Evolutionary conservation across 2,329 filamentous ascomycete species (phyloP), one percentile per base, ranked within the genome.

Genomic region (Sclerotinia trifoliorum): DNA sequence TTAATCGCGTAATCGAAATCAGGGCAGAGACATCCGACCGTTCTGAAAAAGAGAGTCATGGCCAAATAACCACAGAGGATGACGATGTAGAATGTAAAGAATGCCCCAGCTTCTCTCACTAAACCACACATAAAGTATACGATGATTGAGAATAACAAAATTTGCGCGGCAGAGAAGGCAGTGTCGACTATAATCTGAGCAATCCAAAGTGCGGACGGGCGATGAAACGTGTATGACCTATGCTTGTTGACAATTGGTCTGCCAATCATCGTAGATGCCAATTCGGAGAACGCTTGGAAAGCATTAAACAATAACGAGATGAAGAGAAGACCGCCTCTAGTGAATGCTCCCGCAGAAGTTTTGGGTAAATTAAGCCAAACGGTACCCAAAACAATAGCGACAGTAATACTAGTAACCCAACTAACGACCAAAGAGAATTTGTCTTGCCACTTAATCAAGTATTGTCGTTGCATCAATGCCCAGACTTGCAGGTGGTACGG

Each of bases 1-100:
- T 94, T 94, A 78, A 94, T 91, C 3, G 93, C 93, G 55, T 90
- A 91, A 76, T 96, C 91, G 68, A 96, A 96, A 74, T 93, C 90
- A 0, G 91, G 90, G 69, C 90, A 93, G 17, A 91, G 69, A 69
- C 88, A 92, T 8, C 89, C 91, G 2, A 94, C 83, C 2, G 90
- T 91, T 69, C 91, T 82, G 81, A 94, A 93, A 77, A 93, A 90
- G 2, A 93, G 80, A 0, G 90, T 92, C 88, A 93, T 93, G 13
- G 85, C 85, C 42, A 91, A 83, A 73, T 90, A 91, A 4, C 85
- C 87, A 2, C 84, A 84, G 55, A 92, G 82, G 21, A 93, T 85
- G 78, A 93, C 82, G 19, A 94, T 78, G 71, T 88, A 89, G 76
- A 92, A 94, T 0, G 84, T 92, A 80, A 93, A 93, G 80, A 94